Conservation (phyloP, 306 rosid species). For the Vachellia pachyceras region DNA sequence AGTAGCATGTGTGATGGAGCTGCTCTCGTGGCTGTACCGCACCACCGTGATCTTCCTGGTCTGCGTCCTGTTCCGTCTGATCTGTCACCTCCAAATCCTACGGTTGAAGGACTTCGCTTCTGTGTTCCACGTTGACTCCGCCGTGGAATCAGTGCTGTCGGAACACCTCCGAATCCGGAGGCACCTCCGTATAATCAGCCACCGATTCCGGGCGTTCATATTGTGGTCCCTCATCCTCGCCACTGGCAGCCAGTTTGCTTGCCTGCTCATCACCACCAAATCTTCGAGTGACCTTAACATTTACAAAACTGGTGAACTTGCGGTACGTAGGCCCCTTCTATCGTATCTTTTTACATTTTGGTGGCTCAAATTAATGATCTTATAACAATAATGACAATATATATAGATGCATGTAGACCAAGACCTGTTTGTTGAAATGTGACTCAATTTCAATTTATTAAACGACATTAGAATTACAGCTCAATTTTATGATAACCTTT, state of each 20-base stretch:
- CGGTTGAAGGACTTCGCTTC: slow-evolving; percentile 77
- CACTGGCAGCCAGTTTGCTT: slow-evolving; percentile 76
- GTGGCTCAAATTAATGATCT: no score
- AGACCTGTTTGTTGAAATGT: neutral
- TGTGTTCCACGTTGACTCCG: slow-evolving; percentile 72
- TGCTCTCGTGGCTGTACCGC: slow-evolving; percentile 83
- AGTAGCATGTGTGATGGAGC: slow-evolving; percentile 74
- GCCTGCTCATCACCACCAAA: slow-evolving; percentile 66
- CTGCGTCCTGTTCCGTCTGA: slow-evolving; percentile 86
- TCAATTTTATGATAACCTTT: neutral
- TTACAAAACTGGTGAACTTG: slow-evolving; percentile 76
- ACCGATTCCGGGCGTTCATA: slow-evolving; percentile 76
- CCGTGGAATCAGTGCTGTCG: slow-evolving; percentile 70
- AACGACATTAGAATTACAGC: neutral
- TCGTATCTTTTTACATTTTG: no score
- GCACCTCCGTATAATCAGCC: slow-evolving; percentile 86
- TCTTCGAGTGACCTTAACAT: slow-evolving; percentile 32
- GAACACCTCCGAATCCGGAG: slow-evolving; percentile 88
- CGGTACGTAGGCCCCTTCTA: slow-evolving; percentile 51
- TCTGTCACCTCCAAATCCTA: slow-evolving; percentile 86
- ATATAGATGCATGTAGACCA: no score
- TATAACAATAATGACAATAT: neutral
- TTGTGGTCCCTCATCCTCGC: slow-evolving; percentile 57
- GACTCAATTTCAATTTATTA: neutral
- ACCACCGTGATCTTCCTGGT: slow-evolving; percentile 75